Evolutionary conservation across 305 asterid genomes (phyloP).

Genomic region (Rubia tinctorum): DNA sequence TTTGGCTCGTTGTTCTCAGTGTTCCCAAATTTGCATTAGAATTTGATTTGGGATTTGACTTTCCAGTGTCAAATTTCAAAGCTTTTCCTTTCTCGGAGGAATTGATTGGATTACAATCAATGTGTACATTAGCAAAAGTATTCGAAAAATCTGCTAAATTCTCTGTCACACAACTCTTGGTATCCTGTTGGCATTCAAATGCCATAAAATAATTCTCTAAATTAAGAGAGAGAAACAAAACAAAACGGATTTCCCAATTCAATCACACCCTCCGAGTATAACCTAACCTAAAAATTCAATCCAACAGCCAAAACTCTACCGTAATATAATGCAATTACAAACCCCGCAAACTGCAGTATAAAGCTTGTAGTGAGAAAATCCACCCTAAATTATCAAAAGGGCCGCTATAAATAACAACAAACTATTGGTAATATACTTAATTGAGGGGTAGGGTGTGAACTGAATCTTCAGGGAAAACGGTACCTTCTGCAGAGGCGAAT

Average conservation of each 20-base stretch:
- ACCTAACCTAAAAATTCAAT: constrained; percentile 10
- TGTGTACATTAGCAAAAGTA: constrained; percentile 24
- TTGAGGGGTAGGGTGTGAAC: constrained; percentile 19
- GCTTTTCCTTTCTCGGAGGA: constrained; percentile 15
- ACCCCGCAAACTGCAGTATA: constrained; percentile 13
- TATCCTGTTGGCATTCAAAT: constrained; percentile 78
- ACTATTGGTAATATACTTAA: neutral
- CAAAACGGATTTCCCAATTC: constrained; percentile 9
- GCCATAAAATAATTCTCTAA: constrained; percentile 61
- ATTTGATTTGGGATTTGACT: constrained; percentile 20
- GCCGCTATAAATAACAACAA: neutral
- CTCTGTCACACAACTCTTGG: constrained; percentile 33
- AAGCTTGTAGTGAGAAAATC: neutral
- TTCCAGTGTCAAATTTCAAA: constrained; percentile 29
- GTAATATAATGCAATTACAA: constrained; percentile 28
- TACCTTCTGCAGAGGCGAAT: constrained; percentile 15
- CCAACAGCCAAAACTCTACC: constrained; percentile 15
- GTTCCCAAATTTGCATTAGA: constrained; percentile 30
- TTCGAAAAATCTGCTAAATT: constrained; percentile 31
- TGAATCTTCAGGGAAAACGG: constrained; percentile 7
- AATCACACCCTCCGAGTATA: constrained; percentile 21
- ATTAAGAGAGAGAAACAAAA: constrained; percentile 9
- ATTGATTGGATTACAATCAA: constrained; percentile 22
- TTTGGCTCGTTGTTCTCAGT: constrained; percentile 11
- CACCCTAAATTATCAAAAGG: neutral